These are phyloP conservation scores for Astragalus glycyphyllos DNA, from an alignment of 306 rosid genomes.

Conservation along the genomic window DNA sequence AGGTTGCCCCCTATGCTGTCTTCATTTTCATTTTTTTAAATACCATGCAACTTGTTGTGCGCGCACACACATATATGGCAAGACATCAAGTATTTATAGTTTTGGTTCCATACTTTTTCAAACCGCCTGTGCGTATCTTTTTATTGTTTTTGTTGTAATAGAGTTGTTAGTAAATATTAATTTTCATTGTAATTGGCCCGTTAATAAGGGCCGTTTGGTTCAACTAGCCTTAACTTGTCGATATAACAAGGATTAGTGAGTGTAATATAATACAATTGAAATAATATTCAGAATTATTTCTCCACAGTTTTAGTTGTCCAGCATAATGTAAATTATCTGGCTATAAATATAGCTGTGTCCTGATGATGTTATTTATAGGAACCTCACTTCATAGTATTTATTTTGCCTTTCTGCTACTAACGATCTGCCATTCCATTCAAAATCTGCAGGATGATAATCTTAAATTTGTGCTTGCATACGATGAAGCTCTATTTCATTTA, in stretches of 20 bases:
- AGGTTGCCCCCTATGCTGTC: conserved; percentile 51
- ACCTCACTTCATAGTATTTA: neutral
- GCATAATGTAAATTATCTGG: conserved; percentile 20
- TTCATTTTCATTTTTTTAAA: conserved; percentile 14
- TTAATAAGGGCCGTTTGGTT: no score
- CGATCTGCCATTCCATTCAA: conserved; percentile 34
- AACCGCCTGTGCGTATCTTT: conserved; percentile 19
- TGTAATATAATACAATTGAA: no score
- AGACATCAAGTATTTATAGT: neutral
- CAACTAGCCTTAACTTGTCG: no score
- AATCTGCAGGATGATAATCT: conserved; percentile 62
- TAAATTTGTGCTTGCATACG: conserved; percentile 49
- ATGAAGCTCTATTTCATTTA: conserved; percentile 66
- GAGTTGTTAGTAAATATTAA: no score
- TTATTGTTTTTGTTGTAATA: neutral
- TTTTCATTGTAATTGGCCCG: no score
- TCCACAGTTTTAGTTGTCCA: neutral
- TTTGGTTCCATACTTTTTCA: neutral
- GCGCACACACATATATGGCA: neutral
- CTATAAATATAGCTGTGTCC: conserved; percentile 1
- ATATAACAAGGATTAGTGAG: no score
- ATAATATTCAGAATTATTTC: no score
- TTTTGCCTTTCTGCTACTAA: conserved; percentile 28
- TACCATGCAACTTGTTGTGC: conserved; percentile 26
- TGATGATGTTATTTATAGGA: conserved; percentile 3